Evolutionary conservation across 2,329 filamentous ascomycete species (phyloP), one percentile per base, ranked within the genome.

Genomic region (Aureobasidium sp.): DNA sequence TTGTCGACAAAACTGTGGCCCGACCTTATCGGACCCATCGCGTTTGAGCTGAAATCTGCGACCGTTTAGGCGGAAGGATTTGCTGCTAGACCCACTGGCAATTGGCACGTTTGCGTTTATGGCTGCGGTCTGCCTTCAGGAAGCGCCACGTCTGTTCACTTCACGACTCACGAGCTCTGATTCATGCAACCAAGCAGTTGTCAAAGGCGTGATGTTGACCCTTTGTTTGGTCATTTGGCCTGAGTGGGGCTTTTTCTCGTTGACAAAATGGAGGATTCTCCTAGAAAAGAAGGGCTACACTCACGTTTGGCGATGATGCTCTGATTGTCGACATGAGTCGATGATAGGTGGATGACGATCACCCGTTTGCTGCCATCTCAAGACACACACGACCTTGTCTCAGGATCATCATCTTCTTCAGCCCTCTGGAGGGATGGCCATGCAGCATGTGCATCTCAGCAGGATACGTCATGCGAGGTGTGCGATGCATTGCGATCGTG

Each of bases 51-150:
- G n/a, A 27, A 44, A 34, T 45, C 39, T 41, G 39, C 53, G 53
- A 44, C 53, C 53, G 53, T 41, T 57, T 57, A 57, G 41, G 53
- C 53, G 51, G 53, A 36, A 57, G 53, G 53, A 57, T 57, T 57
- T 37, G 20, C 47, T 57, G n/a, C 53, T 57, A 45, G 53, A 45
- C 39, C 41, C 41, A 57, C 31, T 45, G 25, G 36, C 51, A 55
- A 8, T 15, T 55, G 27, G 53, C 39, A 57, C 53, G 39, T 57
- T 57, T 57, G 53, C 39, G 44, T 44, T 57, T 25, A 17, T 20
- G 39, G 53, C 53, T 45, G 8, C 31, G 31, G 31, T 34, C 31
- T 12, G 53, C 41, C 17, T 29, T 6, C 17, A n/a, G 34, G 7
- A 31, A 57, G 53, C 53, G 53, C 53, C 53, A 57, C 53, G 39